Conservation (phyloP, 2,329 filamentous ascomycete genomes). For the Mariannaea elegans region DNA sequence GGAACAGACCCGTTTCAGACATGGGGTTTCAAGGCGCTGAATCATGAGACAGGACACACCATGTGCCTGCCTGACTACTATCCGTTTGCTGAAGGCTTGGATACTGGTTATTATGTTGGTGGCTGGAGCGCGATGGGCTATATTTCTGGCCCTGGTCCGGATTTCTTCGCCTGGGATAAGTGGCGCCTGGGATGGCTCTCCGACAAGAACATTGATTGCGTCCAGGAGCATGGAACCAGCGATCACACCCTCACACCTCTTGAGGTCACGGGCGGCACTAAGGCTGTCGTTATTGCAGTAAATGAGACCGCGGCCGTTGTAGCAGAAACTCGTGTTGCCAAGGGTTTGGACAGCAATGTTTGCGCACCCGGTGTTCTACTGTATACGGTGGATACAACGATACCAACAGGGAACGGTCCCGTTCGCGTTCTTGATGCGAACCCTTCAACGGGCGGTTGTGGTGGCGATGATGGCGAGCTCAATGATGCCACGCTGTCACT, state of each 20-base stretch:
- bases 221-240: conserved; percentile 35
- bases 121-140: conserved; percentile 50
- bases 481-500: conserved; percentile 45
- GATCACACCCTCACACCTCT: conserved; percentile 35
- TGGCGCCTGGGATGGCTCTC: conserved; percentile 50
- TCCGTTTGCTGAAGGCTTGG: conserved; percentile 37
- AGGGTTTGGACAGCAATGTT: conserved; percentile 35
- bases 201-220: conserved; percentile 46
- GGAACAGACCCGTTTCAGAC: conserved; percentile 43
- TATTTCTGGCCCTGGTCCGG: conserved; percentile 45
- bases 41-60: conserved; percentile 50
- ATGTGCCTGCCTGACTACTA: conserved; percentile 51
- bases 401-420: conserved; percentile 41
- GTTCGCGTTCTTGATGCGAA: conserved; percentile 46
- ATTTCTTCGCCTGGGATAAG: conserved; percentile 51
- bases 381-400: conserved; percentile 45
- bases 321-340: conserved; percentile 42
- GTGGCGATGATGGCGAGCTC: conserved; percentile 39
- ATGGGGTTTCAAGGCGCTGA: conserved; percentile 47
- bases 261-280: conserved; percentile 19
- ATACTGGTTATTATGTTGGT: conserved; percentile 44
- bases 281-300: conserved; percentile 23
- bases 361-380: conserved; percentile 48
- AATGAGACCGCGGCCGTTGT: conserved; percentile 39
- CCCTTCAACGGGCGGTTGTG: conserved; percentile 41